Evolutionary conservation across 768 basidiomycete species (phyloP).

Genomic region (Kwoniella heveanensis): DNA sequence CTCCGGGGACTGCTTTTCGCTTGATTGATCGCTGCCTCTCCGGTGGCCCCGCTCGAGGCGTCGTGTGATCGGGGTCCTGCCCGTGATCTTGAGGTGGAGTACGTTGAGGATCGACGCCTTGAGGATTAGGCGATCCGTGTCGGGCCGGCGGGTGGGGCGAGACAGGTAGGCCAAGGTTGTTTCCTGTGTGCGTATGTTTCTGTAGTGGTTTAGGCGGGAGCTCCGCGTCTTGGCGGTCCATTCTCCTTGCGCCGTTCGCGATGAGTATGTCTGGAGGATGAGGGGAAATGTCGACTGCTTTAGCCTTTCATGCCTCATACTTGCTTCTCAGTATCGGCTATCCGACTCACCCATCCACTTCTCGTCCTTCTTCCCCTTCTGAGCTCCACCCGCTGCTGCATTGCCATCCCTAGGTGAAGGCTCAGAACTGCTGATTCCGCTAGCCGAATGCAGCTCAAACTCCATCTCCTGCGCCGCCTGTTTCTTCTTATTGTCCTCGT

Average conservation of each 20-base stretch:
- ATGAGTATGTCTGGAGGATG: conserved; percentile 43
- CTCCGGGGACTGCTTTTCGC: conserved; percentile 3
- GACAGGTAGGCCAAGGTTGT: conserved; percentile 14
- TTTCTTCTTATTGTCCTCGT: conserved; percentile 18
- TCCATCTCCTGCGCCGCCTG: conserved; percentile 38
- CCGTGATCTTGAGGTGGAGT: conserved; percentile 9
- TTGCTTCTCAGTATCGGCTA: not conserved
- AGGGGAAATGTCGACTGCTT: too few relatives aligned
- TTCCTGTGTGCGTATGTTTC: not conserved
- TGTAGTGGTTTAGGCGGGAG: conserved; percentile 6
- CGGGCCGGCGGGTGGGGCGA: conserved; percentile 20
- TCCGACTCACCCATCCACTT: conserved; percentile 54
- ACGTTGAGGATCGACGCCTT: not conserved
- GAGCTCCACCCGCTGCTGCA: not conserved
- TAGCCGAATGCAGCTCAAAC: conserved; percentile 44
- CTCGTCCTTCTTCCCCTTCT: conserved; percentile 30
- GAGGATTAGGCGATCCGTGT: conserved; percentile 1
- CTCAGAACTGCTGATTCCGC: conserved; percentile 35
- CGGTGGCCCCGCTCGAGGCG: not conserved
- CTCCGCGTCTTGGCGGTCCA: conserved; percentile 41
- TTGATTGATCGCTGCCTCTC: conserved; percentile 4
- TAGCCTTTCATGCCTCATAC: not conserved
- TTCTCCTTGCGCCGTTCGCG: conserved; percentile 48
- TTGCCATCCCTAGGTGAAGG: conserved; percentile 20
- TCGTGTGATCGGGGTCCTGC: not conserved